Conservation (phyloP, 2,329 filamentous ascomycete species). For the Diaporthe batatas region DNA sequence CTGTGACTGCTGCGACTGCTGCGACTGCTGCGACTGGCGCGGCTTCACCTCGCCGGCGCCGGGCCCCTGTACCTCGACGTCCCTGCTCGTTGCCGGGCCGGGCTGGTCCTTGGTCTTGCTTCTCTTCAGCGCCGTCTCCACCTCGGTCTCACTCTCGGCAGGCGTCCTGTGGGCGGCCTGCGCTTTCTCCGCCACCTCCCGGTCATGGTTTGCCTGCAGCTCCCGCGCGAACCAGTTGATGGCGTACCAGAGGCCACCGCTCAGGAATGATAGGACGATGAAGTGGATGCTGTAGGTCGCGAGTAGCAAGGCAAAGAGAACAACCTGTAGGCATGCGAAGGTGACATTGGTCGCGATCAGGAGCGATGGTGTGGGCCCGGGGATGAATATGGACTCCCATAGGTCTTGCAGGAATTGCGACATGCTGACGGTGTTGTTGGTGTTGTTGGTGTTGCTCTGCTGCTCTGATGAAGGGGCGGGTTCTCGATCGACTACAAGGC, state of each 20-base stretch:
- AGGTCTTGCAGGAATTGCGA: slow-evolving; percentile 78
- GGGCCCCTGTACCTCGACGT: slow-evolving; percentile 58
- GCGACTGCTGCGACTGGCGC: slow-evolving; percentile 41
- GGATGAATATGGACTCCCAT: slow-evolving; percentile 93
- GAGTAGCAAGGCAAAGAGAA: slow-evolving; percentile 81
- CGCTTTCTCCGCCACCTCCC: slow-evolving; percentile 58
- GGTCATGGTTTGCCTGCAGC: slow-evolving; percentile 62
- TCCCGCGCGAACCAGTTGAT: slow-evolving; percentile 97
- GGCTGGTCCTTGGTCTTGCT: slow-evolving; percentile 41
- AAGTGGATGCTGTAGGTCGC: slow-evolving; percentile 93
- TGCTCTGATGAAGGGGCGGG: not conserved
- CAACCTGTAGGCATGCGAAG: slow-evolving; percentile 86
- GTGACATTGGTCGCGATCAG: slow-evolving; percentile 90
- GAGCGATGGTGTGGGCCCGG: slow-evolving; percentile 89
- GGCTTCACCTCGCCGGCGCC: slow-evolving; percentile 63
- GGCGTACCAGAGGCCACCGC: slow-evolving; percentile 87
- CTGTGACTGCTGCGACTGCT: slow-evolving; percentile 50
- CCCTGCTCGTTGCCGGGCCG: slow-evolving; percentile 53
- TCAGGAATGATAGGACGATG: slow-evolving; percentile 82
- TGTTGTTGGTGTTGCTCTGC: not conserved
- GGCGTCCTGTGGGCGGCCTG: slow-evolving; percentile 54
- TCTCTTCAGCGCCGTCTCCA: slow-evolving; percentile 54
- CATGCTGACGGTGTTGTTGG: slow-evolving; percentile 55
- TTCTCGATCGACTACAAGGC: not conserved
- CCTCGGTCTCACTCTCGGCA: slow-evolving; percentile 66